Base-by-base conservation (phyloP, 345 rosid genomes). In the Acer yangbiense region DNA sequence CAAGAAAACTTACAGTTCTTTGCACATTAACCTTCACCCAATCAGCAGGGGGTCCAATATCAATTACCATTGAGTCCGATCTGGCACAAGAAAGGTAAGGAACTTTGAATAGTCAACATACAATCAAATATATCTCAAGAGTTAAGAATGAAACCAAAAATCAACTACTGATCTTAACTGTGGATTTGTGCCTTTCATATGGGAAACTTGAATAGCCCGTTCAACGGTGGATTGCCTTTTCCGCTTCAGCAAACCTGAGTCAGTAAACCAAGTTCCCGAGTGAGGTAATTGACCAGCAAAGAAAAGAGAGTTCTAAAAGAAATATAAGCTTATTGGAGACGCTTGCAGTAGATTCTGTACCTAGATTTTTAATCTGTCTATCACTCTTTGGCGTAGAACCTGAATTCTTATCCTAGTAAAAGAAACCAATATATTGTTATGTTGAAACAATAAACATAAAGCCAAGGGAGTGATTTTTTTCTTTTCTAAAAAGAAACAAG, bases 1-100 rank as follows among this genome's bases (percentile, higher is more conserved):
- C 18, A 27, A 76, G 80, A 79, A 75, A 74, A 72, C 91, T 80
- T 78, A 91, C 94, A 72, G 79, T 79, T 79, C 85, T 89, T 63
- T 84, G 86, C 71, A 90, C 94, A 12, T 86, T 89, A 75, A 89
- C 80, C 88, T 90, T 90, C 81, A 90, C 92, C 94, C 92, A 91
- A 71, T 91, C 91, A 57, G 94, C 94, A 32, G 92, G 91, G 41
- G 88, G 90, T 46, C 94, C 94, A 74, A 85, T 71, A 79, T 89
- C 91, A 67, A 88, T 63, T 68, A 88, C 80, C 79, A 69, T 81
- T 1, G 84, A 72, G 71, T 82, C 88, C 74, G 79, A 76, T 69
- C 92, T 89, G 76, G 68, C 75, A 72, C 23, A 78, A 74, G 41
- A 71, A 83, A 20, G 55, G 69, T n/a, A 48, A 78, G 57, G 64